Base-by-base conservation (phyloP, 176 grass and related monocot species). In the Guadua angustifolia region DNA sequence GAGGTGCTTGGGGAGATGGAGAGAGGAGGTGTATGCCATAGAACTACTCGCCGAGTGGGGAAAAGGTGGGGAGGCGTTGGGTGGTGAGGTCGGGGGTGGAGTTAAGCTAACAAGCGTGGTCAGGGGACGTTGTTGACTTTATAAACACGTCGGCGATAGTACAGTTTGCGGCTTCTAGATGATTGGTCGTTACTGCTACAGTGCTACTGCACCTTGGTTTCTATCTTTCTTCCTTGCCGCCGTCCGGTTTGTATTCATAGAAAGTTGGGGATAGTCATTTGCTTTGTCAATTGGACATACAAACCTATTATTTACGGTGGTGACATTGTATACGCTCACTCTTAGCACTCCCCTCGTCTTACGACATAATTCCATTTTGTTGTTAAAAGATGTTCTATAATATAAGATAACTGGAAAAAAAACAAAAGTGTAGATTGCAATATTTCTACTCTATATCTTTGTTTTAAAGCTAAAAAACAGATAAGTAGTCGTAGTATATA, bases 21-120 rank as follows among this genome's bases (percentile, higher is more conserved):
- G 88, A 21, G 90, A 88, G 78, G 88, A 88, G 73, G 94, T 63
- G 77, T 79, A 95, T 45, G 88, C 94, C 94, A 95, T 95, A 89
- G 87, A 81, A 85, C 59, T 57, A 22, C 47, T 74, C 58, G 69
- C 45, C 52, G 55, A 75, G 11, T 11, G 36, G 1, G 58, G 22
- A 36, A 51, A 77, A 43, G 43, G 43, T 25, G 64, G 45, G 22
- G 63, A 19, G 35, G 35, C 2, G 7, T 68, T 22, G 80, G 62
- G 44, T 77, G 52, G 13, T 46, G 62, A 29, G 65, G 67, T 69
- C 6, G 50, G 9, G 17, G 69, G 49, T 59, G 81, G 40, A 17
- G 18, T 24, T 5, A 73, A 73, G 43, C 69, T 11, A 49, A 73
- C 55, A 36, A 62, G 80, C 13, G 80, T 38, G 42, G 3, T 1